Evolutionary conservation across 1,284 basidiomycete species (phyloP).

Genomic region (Irpex sp.): DNA sequence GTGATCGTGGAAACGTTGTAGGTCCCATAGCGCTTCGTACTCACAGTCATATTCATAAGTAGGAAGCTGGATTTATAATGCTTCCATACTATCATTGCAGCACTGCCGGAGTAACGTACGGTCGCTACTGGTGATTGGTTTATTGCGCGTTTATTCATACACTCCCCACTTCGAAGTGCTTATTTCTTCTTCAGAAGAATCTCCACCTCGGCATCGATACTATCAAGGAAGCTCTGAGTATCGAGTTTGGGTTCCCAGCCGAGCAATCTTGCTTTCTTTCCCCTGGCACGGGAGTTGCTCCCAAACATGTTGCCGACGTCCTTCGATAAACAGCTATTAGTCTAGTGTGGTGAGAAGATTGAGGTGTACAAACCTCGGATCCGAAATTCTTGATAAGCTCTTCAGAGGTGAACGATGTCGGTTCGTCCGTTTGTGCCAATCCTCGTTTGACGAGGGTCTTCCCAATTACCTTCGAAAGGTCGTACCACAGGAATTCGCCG

Average conservation of each 20-base stretch:
- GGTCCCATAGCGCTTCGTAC: too few relatives aligned
- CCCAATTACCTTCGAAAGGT: slow-evolving; percentile 32
- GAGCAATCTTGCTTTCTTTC: neutral
- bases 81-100: too few relatives aligned
- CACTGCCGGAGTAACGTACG: too few relatives aligned
- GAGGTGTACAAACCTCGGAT: neutral
- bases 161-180: too few relatives aligned
- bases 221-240: neutral
- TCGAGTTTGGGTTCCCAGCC: neutral
- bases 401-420: slow-evolving; percentile 22
- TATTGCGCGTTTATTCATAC: too few relatives aligned
- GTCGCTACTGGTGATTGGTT: too few relatives aligned
- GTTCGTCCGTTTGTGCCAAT: slow-evolving; percentile 20
- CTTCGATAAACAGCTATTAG: neutral
- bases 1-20: too few relatives aligned
- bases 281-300: neutral
- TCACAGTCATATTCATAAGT: too few relatives aligned
- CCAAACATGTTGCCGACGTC: neutral
- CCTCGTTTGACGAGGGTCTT: slow-evolving; percentile 27
- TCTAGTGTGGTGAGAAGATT: neutral
- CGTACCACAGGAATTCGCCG: slow-evolving; percentile 36
- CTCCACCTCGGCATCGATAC: neutral
- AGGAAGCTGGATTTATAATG: too few relatives aligned
- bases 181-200: neutral
- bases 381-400: neutral